A percentile compares a stretch with the other conserved stretches of the same genome.
These are phyloP conservation scores for Aristolochia californica DNA, from an alignment of 164 flowering plant genomes.

Conservation along the genomic window DNA sequence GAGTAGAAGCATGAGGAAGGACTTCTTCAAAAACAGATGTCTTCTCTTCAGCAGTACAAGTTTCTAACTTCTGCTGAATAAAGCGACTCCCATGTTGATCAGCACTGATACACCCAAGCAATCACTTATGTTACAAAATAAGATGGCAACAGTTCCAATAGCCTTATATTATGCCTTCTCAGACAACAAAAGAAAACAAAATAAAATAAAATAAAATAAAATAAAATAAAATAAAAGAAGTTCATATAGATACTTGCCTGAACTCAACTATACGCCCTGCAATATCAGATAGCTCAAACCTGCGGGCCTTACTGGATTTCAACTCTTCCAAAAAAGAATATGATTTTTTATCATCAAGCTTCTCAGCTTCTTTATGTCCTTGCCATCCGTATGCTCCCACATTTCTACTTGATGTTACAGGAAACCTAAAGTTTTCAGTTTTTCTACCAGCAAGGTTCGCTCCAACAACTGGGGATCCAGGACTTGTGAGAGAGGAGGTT, in stretches of 20 bases:
- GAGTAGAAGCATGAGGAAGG: slow-evolving; percentile 58
- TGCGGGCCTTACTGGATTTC: slow-evolving; percentile 47
- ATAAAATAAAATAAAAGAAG: too few relatives aligned
- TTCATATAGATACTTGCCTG: slow-evolving; percentile 34
- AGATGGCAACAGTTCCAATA: neutral
- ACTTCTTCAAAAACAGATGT: slow-evolving; percentile 69
- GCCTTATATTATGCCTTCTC: neutral
- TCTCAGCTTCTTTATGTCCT: slow-evolving; percentile 43
- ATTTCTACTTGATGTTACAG: slow-evolving; percentile 34
- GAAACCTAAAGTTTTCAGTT: slow-evolving; percentile 38
- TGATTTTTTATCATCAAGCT: slow-evolving; percentile 38
- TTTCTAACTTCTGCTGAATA: slow-evolving; percentile 87
- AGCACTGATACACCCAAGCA: slow-evolving; percentile 31
- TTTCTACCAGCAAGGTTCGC: slow-evolving; percentile 28
- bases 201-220: too few relatives aligned
- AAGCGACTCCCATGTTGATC: slow-evolving; percentile 96
- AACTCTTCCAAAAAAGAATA: slow-evolving; percentile 70
- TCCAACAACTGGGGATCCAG: slow-evolving; percentile 50
- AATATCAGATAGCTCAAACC: slow-evolving; percentile 70
- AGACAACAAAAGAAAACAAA: slow-evolving; percentile 3
- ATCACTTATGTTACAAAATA: slow-evolving; percentile 1
- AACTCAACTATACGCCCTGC: slow-evolving; percentile 73
- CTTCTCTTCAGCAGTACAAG: slow-evolving; percentile 59
- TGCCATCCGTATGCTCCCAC: slow-evolving; percentile 49
- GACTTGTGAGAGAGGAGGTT: too few relatives aligned